Conservation (phyloP, 192 early-diverging fungal species). For the Thoreauomyces humboldtii region DNA sequence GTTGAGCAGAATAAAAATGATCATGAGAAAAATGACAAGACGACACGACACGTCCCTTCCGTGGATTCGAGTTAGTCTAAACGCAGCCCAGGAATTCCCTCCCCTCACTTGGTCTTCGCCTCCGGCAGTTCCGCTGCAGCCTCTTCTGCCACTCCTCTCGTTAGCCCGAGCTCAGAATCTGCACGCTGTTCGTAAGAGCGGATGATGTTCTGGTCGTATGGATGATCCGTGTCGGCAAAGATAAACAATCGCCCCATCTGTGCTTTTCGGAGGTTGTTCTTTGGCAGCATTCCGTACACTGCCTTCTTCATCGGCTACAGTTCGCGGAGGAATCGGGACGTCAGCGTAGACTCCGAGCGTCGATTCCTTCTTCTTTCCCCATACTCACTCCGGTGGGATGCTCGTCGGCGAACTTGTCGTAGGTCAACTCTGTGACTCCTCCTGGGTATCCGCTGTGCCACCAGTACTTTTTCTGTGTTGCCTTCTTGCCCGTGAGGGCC, state of each 20-base stretch:
- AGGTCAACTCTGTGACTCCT: conserved; percentile 76
- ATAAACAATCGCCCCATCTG: conserved; percentile 75
- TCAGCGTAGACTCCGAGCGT: no score
- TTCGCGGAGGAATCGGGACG: no score
- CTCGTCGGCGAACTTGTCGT: conserved; percentile 70
- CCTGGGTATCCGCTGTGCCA: conserved; percentile 86
- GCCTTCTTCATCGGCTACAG: conserved; percentile 77
- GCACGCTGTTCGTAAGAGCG: conserved; percentile 75
- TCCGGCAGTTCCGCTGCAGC: no score
- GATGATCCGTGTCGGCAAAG: conserved; percentile 83
- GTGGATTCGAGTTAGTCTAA: no score
- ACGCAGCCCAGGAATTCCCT: no score
- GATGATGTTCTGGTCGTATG: conserved; percentile 81
- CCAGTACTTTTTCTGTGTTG: conserved; percentile 79
- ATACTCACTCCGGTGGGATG: conserved; percentile 68
- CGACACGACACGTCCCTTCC: no score
- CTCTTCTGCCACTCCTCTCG: no score
- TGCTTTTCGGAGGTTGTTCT: conserved; percentile 80
- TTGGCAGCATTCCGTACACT: conserved; percentile 92
- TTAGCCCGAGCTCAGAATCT: no score
- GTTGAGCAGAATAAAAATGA: no score
- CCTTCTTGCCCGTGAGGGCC: conserved; percentile 78
- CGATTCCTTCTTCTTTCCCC: no score
- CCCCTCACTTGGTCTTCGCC: no score
- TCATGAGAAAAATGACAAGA: no score